Evolutionary conservation across 768 basidiomycete species (phyloP).

Genomic region (Panus rudis): DNA sequence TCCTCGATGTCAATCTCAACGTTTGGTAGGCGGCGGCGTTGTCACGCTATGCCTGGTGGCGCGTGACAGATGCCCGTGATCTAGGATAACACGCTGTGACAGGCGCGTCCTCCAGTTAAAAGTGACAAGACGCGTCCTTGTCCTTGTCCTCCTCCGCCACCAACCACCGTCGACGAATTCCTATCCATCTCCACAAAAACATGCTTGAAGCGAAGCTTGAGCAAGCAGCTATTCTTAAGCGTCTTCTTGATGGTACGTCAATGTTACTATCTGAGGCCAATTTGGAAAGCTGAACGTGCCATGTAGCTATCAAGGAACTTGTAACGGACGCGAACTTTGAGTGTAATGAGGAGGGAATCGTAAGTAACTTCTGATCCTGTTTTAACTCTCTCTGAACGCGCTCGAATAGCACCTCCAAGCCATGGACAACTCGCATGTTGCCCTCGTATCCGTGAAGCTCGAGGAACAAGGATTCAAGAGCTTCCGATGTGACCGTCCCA

Average conservation of each 20-base stretch:
- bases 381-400: not conserved
- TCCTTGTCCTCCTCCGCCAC: too few species aligned
- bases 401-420: constrained; percentile 72
- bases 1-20: too few species aligned
- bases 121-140: too few species aligned
- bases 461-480: constrained; percentile 71
- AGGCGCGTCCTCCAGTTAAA: too few species aligned
- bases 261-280: not conserved
- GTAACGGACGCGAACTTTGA: constrained; percentile 98
- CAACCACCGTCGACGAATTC: too few species aligned
- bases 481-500: constrained; percentile 92
- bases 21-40: too few species aligned
- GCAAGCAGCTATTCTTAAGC: constrained; percentile 8
- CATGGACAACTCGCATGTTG: constrained; percentile 99
- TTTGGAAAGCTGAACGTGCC: not conserved
- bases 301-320: constrained; percentile 89
- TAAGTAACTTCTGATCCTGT: constrained; percentile 26
- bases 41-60: too few species aligned
- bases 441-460: constrained; percentile 86
- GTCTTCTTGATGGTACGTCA: constrained; percentile 75
- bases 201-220: constrained; percentile 11
- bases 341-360: constrained; percentile 92
- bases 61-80: too few species aligned
- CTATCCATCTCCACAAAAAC: not conserved
- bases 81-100: too few species aligned